These are phyloP conservation scores for Kazachstania sp. DNA, from an alignment of 1,139 yeast genomes.

Conservation along the genomic window DNA sequence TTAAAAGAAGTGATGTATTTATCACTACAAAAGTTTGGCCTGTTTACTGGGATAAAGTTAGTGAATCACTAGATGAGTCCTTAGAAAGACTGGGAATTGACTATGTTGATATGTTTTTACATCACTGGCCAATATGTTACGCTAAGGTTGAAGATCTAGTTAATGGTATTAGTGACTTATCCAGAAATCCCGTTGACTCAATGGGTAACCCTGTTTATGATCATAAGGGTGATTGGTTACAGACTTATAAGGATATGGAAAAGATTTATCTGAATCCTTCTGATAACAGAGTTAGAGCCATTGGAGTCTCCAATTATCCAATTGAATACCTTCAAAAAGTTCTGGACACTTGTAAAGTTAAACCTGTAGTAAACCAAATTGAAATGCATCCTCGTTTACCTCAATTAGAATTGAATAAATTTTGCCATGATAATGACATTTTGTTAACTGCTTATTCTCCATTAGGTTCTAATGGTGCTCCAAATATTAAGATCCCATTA, in stretches of 20 bases:
- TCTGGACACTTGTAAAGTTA: conserved; percentile 38
- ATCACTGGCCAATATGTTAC: conserved; percentile 57
- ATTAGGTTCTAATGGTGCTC: conserved; percentile 49
- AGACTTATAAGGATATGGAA: conserved; percentile 42
- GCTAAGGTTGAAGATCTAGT: conserved; percentile 37
- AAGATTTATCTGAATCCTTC: conserved; percentile 35
- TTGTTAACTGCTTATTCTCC: conserved; percentile 52
- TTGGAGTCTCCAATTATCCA: conserved; percentile 57
- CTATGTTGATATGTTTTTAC: conserved; percentile 50
- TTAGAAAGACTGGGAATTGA: conserved; percentile 42
- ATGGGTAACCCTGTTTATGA: conserved; percentile 39
- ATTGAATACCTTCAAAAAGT: conserved; percentile 39
- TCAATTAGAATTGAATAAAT: conserved; percentile 41
- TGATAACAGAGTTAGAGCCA: conserved; percentile 39
- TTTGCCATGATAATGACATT: conserved; percentile 39
- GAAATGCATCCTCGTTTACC: conserved; percentile 56
- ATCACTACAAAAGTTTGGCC: conserved; percentile 59
- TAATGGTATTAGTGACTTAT: conserved; percentile 17
- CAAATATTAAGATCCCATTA: conserved; percentile 39
- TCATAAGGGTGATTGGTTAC: conserved; percentile 37
- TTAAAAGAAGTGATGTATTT: conserved; percentile 49
- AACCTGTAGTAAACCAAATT: conserved; percentile 49
- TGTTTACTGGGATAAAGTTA: conserved; percentile 34
- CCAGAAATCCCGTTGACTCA: conserved; percentile 20
- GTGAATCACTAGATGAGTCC: conserved; percentile 33